Evolutionary conservation across 1,139 yeast genomes (phyloP), one percentile per base, ranked within the genome.

Genomic region (Taphrina wiesneri): DNA sequence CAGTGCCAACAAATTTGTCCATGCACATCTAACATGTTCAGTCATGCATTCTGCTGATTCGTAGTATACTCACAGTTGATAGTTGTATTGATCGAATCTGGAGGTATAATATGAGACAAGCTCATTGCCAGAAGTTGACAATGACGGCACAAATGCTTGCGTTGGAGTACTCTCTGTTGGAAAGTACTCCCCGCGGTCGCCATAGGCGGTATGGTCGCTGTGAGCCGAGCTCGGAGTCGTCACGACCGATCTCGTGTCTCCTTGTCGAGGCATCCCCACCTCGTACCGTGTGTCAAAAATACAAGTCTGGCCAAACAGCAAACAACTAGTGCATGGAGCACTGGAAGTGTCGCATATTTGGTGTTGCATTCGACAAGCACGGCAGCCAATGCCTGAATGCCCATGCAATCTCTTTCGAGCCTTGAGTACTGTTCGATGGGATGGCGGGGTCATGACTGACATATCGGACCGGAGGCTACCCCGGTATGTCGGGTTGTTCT

Each of bases 1-100:
- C 6, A 60, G 32, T 6, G 56, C 51, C 43, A 60, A 13, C 5
- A 51, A 57, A 13, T 36, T 45, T 13, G 64, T 49, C 64, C 64
- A 60, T 3, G 56, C 47, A 21, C 57, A 60, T 1, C 62, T 56
- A 9, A 9, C 1, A 11, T 26, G 15, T 25, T 17, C 19, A 36
- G 7, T 23, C 5, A 25, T n/a, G n/a, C n/a, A n/a, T n/a, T n/a
- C n/a, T n/a, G n/a, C n/a, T n/a, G n/a, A n/a, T n/a, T n/a, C 1
- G 47, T 3, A 34, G 15, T 21, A 21, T n/a, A 21, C 52, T 39
- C 15, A 56, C 62, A 56, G 25, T 21, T 56, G 62, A 56, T 43
- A 56, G 45, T 43, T 43, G 28, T 43, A 43, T 30, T 23, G 45
- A 21, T 45, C 32, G 28, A 56, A 56, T 1, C 30, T 13, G 15